Evolutionary conservation across 1,139 yeast species (phyloP), one percentile per base, ranked within the genome.

Genomic region (Blastobotrys persicus): DNA sequence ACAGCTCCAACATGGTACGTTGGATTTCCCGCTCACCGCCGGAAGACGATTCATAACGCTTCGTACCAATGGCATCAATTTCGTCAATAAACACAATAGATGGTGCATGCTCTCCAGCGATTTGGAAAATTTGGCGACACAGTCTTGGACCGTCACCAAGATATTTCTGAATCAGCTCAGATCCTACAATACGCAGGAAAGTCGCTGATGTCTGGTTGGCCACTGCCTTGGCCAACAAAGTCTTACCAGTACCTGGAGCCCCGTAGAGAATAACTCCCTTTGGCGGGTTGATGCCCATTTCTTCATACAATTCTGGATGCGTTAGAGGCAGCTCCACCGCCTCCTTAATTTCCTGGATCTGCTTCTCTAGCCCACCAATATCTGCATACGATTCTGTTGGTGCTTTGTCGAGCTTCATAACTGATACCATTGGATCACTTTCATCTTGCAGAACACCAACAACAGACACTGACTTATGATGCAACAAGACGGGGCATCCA

Each of bases 211-310:
- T 92, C 64, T 91, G 97, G 69, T 92, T 92, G 4, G 99, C 99
- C 47, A 94, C 98, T 0, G 99, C 99, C 70, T 92, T 94, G 16
- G 98, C 98, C 61, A 94, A 76, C 57, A 94, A 74, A 0, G 99
- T 94, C 70, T 94, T 94, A 65, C 99, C 99, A 0, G 98, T 94
- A 69, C 99, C 99, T 31, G 99, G 99, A 0, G 98, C 96, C 61
- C 99, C 99, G 66, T 94, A 94, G 54, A 94, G 77, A 61, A 94
- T 91, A 49, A 94, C 98, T 71, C 99, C 99, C 73, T 92, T 92
- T 46, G 99, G 99, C 6, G 98, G 98, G 64, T 91, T 89, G 66
- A 94, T 92, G 59, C 99, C 99, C 97, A 94, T 92, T 71, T 92
- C 98, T 71, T 94, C 97, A 70, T 92, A 94, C 60, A 94, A 75